Evolutionary conservation across 176 grass and related monocot genomes (phyloP).

Genomic region (Oryza meridionalis): DNA sequence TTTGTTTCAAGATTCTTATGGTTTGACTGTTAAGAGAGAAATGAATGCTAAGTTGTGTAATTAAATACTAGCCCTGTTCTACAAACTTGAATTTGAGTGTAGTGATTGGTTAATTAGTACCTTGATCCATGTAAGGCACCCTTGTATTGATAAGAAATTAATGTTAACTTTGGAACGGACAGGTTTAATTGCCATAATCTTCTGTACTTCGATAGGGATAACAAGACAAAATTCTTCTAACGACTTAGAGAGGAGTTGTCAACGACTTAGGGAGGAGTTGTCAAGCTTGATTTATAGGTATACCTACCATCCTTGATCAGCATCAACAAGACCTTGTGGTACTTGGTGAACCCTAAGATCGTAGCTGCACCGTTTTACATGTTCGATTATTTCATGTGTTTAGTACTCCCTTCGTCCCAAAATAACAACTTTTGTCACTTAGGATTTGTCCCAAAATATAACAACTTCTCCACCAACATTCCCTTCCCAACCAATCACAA

Average conservation of each 20-base stretch:
- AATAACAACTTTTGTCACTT: no score
- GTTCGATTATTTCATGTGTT: conserved; percentile 18
- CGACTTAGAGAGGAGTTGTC: background rate
- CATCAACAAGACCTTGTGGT: background rate
- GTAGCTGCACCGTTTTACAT: background rate
- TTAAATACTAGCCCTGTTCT: background rate
- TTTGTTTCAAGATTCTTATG: conserved; percentile 29
- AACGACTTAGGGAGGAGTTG: background rate
- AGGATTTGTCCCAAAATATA: no score
- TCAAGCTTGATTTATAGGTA: background rate
- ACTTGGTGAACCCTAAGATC: background rate
- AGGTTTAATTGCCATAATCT: background rate
- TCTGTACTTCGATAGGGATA: background rate
- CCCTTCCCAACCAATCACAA: no score
- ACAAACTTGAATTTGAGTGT: conserved; percentile 10
- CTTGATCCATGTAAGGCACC: background rate
- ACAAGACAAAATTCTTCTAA: background rate
- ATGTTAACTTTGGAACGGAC: background rate
- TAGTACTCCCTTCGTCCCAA: no score
- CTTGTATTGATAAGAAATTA: background rate
- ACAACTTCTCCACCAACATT: no score
- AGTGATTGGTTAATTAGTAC: background rate
- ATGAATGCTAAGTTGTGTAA: background rate
- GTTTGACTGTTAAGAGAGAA: background rate
- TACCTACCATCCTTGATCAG: conserved; percentile 17